phyloP scores from a whole-genome alignment of 2,329 filamentous ascomycete genomes.

The Ophiostoma sp. region DNA sequence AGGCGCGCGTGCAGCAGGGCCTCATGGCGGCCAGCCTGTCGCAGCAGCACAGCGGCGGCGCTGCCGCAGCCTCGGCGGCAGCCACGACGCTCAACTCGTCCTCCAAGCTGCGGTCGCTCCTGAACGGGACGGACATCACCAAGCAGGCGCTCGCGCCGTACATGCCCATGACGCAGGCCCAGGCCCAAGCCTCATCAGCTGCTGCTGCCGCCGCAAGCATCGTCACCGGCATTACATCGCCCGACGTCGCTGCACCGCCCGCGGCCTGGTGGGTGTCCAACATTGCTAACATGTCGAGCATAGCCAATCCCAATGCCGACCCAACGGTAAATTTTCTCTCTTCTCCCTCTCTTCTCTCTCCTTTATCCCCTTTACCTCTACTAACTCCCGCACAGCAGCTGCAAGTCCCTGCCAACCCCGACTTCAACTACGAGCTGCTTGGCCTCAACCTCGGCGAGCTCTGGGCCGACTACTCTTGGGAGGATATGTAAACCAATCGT shows the following conservation, averaged over 20 bases:
- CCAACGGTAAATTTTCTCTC: constrained; percentile 16
- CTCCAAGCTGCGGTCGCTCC: constrained; percentile 14
- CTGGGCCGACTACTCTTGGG: constrained; percentile 30
- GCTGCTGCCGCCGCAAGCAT: not conserved
- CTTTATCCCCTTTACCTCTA: not conserved
- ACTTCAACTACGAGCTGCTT: constrained; percentile 29
- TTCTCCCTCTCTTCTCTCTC: too few species aligned
- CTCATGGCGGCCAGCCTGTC: constrained; percentile 4
- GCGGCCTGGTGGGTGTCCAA: constrained; percentile 32
- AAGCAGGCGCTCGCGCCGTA: constrained; percentile 26
- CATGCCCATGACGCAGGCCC: constrained; percentile 24
- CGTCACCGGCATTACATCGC: not conserved
- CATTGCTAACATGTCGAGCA: constrained; percentile 28
- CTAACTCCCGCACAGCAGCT: constrained; percentile 15
- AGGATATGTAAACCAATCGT: constrained; percentile 20
- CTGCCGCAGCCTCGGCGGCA: not conserved
- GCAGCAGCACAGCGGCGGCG: not conserved
- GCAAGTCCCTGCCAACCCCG: constrained; percentile 26
- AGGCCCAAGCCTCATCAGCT: constrained; percentile 10
- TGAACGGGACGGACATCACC: constrained; percentile 16
- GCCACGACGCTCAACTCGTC: not conserved
- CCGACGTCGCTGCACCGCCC: constrained; percentile 20
- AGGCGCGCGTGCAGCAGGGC: constrained; percentile 2
- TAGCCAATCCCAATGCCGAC: constrained; percentile 24
- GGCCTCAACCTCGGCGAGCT: constrained; percentile 29